These are phyloP conservation scores for Fragaria ananassa DNA, from an alignment of 306 rosid genomes.

Conservation along the genomic window DNA sequence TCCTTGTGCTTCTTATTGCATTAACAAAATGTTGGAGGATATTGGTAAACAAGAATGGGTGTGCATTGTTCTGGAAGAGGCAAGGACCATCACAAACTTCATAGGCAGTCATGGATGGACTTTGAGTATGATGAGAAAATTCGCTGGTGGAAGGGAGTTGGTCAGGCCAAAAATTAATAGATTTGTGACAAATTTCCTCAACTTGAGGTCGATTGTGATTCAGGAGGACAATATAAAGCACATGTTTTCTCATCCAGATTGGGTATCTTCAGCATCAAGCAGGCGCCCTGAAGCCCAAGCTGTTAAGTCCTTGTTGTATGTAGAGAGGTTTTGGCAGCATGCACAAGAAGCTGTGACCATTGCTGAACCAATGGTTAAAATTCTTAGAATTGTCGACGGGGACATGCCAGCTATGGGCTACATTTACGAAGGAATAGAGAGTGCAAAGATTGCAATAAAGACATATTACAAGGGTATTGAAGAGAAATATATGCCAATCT, in stretches of 20 bases:
- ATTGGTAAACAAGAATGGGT: conserved; percentile 63
- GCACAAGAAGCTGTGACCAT: conserved; percentile 63
- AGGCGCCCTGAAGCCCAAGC: conserved; percentile 49
- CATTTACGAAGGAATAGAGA: conserved; percentile 57
- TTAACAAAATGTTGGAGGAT: conserved; percentile 66
- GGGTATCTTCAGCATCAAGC: conserved; percentile 55
- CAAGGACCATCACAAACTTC: conserved; percentile 48
- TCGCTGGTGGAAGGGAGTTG: conserved; percentile 55
- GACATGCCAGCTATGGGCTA: conserved; percentile 79
- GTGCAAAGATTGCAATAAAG: conserved; percentile 50
- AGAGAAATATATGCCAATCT: conserved; percentile 52
- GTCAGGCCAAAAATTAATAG: conserved; percentile 55
- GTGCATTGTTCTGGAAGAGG: conserved; percentile 52
- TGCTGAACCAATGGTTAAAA: conserved; percentile 56
- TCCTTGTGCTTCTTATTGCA: conserved; percentile 61
- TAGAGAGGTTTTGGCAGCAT: conserved; percentile 63
- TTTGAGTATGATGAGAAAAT: conserved; percentile 53
- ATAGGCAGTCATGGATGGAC: conserved; percentile 52
- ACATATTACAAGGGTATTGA: conserved; percentile 51
- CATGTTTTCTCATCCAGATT: conserved; percentile 60
- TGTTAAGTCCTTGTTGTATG: conserved; percentile 38
- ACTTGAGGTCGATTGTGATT: conserved; percentile 57
- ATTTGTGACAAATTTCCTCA: conserved; percentile 53
- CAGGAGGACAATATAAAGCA: conserved; percentile 60
- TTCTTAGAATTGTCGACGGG: conserved; percentile 64